Evolutionary conservation across 2,329 filamentous ascomycete genomes (phyloP).

Genomic region (Hortaea werneckii): DNA sequence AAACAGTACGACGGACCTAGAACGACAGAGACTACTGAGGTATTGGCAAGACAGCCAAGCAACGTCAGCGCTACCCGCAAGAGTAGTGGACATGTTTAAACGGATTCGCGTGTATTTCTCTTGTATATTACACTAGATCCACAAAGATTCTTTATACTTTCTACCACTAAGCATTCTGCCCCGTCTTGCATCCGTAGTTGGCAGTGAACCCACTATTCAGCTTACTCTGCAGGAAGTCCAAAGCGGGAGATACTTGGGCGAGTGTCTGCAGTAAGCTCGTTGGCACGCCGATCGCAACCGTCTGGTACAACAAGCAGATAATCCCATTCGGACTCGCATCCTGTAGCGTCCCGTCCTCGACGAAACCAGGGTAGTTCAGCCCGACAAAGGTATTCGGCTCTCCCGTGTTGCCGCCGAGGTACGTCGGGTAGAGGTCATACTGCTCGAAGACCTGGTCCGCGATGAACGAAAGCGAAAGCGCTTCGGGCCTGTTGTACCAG

Average conservation of each 20-base stretch:
- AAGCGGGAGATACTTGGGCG: too few relatives aligned
- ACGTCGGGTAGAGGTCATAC: not conserved
- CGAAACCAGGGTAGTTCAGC: conserved; percentile 2
- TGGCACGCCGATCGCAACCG: not conserved
- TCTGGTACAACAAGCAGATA: conserved; percentile 1
- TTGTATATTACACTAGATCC: too few relatives aligned
- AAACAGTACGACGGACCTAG: conserved; percentile 49
- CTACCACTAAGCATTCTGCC: too few relatives aligned
- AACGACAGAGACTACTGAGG: too few relatives aligned
- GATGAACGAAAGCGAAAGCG: not conserved
- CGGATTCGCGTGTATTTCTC: too few relatives aligned
- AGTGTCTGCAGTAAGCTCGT: not conserved
- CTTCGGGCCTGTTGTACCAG: conserved; percentile 1
- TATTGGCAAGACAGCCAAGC: too few relatives aligned
- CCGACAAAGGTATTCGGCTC: conserved; percentile 2
- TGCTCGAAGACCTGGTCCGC: not conserved
- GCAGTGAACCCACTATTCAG: too few relatives aligned
- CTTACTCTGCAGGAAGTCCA: too few relatives aligned
- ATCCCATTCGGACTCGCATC: not conserved
- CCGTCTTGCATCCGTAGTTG: too few relatives aligned
- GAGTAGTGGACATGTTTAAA: too few relatives aligned
- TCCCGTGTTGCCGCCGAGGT: conserved; percentile 1
- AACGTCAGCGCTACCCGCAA: too few relatives aligned
- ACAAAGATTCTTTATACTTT: too few relatives aligned
- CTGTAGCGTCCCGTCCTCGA: not conserved